phyloP scores from a whole-genome alignment of 2,329 filamentous ascomycete species.

The Penicillium sclerotigenum region DNA sequence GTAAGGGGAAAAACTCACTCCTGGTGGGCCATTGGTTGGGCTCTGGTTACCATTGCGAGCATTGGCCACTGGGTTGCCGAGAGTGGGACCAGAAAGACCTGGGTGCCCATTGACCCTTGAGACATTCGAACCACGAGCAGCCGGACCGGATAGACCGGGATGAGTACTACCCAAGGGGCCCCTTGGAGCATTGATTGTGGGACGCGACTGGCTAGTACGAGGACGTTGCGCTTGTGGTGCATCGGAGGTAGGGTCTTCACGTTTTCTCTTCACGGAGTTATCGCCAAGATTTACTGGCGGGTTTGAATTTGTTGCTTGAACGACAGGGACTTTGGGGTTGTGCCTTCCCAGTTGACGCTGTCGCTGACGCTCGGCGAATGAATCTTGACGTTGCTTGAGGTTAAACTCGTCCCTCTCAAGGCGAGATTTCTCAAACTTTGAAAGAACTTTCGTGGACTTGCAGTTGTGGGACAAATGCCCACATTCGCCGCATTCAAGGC shows the following conservation, averaged over 20 bases:
- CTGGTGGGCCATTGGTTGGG: slow-evolving; percentile 10
- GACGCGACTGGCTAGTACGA: slow-evolving; percentile 25
- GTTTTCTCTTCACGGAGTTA: slow-evolving; percentile 34
- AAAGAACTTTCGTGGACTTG: slow-evolving; percentile 32
- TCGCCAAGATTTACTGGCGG: slow-evolving; percentile 14
- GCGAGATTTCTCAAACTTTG: slow-evolving; percentile 35
- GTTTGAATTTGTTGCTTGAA: slow-evolving; percentile 30
- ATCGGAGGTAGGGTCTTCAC: slow-evolving; percentile 25
- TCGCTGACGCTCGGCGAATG: slow-evolving; percentile 38
- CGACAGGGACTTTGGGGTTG: slow-evolving; percentile 43
- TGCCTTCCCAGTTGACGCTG: slow-evolving; percentile 45
- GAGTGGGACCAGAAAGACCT: background rate
- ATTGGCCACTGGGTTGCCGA: background rate
- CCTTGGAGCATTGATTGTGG: slow-evolving; percentile 27
- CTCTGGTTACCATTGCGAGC: slow-evolving; percentile 15
- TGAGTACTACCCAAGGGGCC: background rate
- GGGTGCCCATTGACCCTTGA: background rate
- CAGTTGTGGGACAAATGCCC: slow-evolving; percentile 42
- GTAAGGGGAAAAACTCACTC: slow-evolving; percentile 11
- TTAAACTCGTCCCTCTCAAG: slow-evolving; percentile 39
- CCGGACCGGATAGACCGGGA: slow-evolving; percentile 2
- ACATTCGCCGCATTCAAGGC: slow-evolving; percentile 44
- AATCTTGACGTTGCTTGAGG: slow-evolving; percentile 34
- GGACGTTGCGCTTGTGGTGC: slow-evolving; percentile 27
- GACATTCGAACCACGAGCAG: background rate